phyloP scores from a whole-genome alignment of 2,329 filamentous ascomycete genomes.

The Fusarium lyarnte region DNA sequence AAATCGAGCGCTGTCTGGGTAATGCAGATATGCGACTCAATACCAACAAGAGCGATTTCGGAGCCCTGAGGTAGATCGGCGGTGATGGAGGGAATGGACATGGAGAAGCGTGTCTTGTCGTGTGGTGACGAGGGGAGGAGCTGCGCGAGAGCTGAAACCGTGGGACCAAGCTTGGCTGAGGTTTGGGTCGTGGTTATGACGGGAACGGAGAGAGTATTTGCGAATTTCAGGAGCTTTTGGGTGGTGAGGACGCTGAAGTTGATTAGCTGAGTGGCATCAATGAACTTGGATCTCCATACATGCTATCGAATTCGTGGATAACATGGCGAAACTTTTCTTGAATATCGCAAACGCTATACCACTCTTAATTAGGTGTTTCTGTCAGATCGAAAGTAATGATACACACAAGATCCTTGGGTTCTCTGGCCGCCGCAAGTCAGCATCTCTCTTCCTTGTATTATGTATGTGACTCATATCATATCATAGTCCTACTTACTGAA shows the following conservation, averaged over 20 bases:
- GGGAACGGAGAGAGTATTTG: slow-evolving; percentile 75
- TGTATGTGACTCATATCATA: neutral
- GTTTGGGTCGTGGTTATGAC: slow-evolving; percentile 90
- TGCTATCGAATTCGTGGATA: slow-evolving; percentile 85
- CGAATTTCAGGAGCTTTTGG: slow-evolving; percentile 74
- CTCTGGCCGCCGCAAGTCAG: slow-evolving; percentile 47
- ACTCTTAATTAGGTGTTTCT: neutral
- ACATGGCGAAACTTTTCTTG: slow-evolving; percentile 90
- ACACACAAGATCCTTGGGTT: slow-evolving; percentile 62
- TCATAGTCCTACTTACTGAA: slow-evolving; percentile 46
- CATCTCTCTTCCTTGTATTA: neutral
- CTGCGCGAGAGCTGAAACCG: slow-evolving; percentile 74
- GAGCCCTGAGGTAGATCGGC: slow-evolving; percentile 49
- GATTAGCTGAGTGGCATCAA: neutral
- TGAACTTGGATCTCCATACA: slow-evolving; percentile 61
- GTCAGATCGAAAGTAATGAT: neutral
- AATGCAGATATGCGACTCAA: slow-evolving; percentile 94
- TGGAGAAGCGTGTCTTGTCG: slow-evolving; percentile 93
- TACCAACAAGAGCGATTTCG: slow-evolving; percentile 83
- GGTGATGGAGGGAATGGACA: slow-evolving; percentile 78
- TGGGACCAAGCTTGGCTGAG: slow-evolving; percentile 78
- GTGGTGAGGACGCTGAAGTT: slow-evolving; percentile 69
- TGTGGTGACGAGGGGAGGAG: slow-evolving; percentile 65
- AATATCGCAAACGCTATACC: slow-evolving; percentile 83
- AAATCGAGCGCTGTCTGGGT: slow-evolving; percentile 91